Percentiles rank a stretch among this genome's conserved stretches.
These are phyloP conservation scores for Ploettnerulaceae sp. DNA, from an alignment of 2,329 filamentous ascomycete genomes.

Conservation along the genomic window DNA sequence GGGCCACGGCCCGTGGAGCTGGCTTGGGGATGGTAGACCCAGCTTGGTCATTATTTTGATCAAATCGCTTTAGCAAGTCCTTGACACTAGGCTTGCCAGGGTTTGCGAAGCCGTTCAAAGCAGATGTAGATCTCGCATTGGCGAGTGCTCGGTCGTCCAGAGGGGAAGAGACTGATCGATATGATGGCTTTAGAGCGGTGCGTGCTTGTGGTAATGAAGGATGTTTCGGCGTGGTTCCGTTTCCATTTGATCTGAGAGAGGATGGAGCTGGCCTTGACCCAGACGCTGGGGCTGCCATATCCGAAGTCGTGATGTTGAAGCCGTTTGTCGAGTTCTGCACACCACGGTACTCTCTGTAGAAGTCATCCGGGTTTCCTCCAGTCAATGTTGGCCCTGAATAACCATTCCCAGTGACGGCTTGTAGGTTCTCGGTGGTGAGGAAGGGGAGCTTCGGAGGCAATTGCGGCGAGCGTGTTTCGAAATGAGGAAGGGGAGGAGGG, in stretches of 20 bases:
- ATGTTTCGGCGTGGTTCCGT: constrained; percentile 46
- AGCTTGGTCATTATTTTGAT: constrained; percentile 49
- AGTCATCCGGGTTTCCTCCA: constrained; percentile 41
- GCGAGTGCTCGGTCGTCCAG: constrained; percentile 37
- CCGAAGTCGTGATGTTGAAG: constrained; percentile 21
- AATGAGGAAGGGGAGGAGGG: constrained; percentile 23
- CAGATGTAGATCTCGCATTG: constrained; percentile 25
- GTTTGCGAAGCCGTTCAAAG: constrained; percentile 24
- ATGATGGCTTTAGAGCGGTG: constrained; percentile 39
- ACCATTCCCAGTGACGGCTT: constrained; percentile 25
- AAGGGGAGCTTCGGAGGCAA: constrained; percentile 28
- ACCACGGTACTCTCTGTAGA: constrained; percentile 43
- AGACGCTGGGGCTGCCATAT: constrained; percentile 33
- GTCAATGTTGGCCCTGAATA: constrained; percentile 19
- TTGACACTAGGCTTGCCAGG: constrained; percentile 59
- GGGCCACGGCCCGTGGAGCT: constrained; percentile 17
- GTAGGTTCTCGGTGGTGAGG: constrained; percentile 29
- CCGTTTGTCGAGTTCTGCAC: constrained; percentile 29
- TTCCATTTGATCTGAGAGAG: constrained; percentile 46
- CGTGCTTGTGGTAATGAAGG: constrained; percentile 39
- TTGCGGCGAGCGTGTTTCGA: constrained; percentile 21
- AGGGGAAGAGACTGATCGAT: constrained; percentile 53
- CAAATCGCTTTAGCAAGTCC: constrained; percentile 75
- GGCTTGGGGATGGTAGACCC: constrained; percentile 33
- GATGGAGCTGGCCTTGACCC: constrained; percentile 39